Evolutionary conservation across 1,284 basidiomycete species (phyloP).

Genomic region (Schizophyllum commune): DNA sequence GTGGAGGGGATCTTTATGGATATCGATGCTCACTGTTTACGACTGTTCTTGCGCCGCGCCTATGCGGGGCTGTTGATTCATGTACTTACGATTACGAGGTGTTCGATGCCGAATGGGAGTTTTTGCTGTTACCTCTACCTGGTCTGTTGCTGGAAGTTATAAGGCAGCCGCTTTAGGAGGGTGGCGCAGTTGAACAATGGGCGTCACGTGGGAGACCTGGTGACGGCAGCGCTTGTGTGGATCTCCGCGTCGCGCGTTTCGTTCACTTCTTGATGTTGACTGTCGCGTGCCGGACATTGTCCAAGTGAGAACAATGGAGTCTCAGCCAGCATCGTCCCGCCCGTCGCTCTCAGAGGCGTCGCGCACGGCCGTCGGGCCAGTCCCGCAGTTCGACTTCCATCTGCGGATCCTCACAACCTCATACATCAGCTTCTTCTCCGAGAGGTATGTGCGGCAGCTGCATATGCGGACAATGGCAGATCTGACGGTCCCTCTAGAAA

Average conservation of each 20-base stretch:
- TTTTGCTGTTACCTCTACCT: too few relatives aligned
- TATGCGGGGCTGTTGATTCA: neutral
- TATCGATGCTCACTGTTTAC: neutral
- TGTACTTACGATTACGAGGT: neutral
- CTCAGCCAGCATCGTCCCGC: neutral
- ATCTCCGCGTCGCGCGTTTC: neutral
- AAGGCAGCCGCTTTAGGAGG: neutral
- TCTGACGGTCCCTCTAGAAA: conserved; percentile 38
- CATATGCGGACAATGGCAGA: conserved; percentile 11
- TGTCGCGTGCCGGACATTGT: neutral
- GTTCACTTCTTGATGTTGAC: neutral
- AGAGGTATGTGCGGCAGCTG: conserved; percentile 49
- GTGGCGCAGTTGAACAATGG: neutral
- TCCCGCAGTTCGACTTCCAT: conserved; percentile 65
- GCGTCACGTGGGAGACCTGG: neutral
- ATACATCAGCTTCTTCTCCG: conserved; percentile 78
- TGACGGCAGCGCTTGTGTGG: neutral
- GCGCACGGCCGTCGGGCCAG: conserved; percentile 33
- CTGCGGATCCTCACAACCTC: conserved; percentile 64
- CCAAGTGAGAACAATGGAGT: neutral
- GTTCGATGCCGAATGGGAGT: neutral
- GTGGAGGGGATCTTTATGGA: neutral
- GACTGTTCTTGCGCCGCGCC: neutral
- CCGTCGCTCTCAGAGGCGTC: neutral
- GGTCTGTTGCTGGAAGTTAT: neutral